Conservation (phyloP, 129 eudicot genomes). For the Ambrosia trifida region DNA sequence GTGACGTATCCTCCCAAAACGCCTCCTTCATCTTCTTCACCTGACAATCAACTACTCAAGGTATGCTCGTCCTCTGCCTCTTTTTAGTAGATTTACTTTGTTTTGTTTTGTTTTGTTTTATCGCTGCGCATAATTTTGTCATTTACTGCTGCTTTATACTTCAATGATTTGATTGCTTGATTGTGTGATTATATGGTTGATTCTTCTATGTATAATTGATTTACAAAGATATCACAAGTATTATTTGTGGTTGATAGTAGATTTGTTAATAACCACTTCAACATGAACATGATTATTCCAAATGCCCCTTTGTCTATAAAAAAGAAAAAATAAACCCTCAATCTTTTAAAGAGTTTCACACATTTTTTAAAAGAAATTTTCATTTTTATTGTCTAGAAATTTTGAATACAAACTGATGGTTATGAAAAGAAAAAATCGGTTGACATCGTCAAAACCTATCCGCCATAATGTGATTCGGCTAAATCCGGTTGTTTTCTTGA, state of each 20-base stretch:
- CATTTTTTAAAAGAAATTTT: no score
- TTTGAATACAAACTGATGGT: not conserved
- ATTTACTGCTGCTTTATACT: not conserved
- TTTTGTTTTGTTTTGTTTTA: not conserved
- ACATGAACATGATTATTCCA: constrained; percentile 12
- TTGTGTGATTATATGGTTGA: not conserved
- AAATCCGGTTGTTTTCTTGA: not conserved
- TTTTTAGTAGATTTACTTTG: not conserved
- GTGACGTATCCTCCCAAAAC: no score
- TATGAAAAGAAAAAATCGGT: not conserved
- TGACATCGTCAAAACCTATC: not conserved
- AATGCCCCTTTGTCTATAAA: no score
- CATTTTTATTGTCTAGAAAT: not conserved
- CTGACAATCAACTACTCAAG: not conserved
- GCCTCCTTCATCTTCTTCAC: not conserved
- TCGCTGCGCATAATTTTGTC: not conserved
- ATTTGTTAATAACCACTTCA: not conserved
- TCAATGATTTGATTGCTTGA: not conserved
- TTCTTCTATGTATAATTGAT: not conserved
- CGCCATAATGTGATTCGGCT: not conserved
- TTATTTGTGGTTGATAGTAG: not conserved
- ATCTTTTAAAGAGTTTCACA: no score
- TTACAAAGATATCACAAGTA: not conserved
- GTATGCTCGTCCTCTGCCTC: not conserved
- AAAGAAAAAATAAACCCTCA: no score